phyloP scores from a whole-genome alignment of 495 filamentous ascomycete species.

The Aspergillus funiculosus region DNA sequence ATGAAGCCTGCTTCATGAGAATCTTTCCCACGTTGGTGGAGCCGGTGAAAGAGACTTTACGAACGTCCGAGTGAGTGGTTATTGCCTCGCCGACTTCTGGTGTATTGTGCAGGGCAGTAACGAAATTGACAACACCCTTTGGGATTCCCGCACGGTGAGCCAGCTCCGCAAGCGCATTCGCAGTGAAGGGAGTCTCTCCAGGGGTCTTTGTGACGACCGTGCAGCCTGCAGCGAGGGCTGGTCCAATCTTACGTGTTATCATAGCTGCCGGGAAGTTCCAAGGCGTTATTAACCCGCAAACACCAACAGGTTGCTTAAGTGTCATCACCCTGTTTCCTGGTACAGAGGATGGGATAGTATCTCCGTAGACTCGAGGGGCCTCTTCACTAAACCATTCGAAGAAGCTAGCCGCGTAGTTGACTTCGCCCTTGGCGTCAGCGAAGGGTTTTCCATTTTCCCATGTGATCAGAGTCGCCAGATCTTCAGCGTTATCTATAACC shows the following conservation, averaged over 20 bases:
- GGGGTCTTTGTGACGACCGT: constrained; percentile 83
- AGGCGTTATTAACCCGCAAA: constrained; percentile 91
- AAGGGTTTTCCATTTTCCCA: constrained; percentile 74
- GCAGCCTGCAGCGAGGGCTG: constrained; percentile 77
- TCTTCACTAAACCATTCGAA: constrained; percentile 79
- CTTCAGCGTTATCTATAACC: constrained; percentile 80
- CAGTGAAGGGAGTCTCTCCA: constrained; percentile 79
- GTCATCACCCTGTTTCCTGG: constrained; percentile 72
- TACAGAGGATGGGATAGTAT: constrained; percentile 66
- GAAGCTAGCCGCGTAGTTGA: constrained; percentile 65
- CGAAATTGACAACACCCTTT: constrained; percentile 75
- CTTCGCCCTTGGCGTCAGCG: constrained; percentile 65
- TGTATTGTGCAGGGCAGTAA: constrained; percentile 68
- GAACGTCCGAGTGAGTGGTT: constrained; percentile 62
- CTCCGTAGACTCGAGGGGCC: constrained; percentile 63
- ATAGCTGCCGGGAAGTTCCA: constrained; percentile 96
- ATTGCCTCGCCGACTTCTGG: constrained; percentile 65
- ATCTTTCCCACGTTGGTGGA: constrained; percentile 82
- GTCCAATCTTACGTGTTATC: constrained; percentile 84
- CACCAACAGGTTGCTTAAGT: constrained; percentile 81
- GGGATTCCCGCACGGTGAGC: constrained; percentile 79
- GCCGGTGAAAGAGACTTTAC: constrained; percentile 88
- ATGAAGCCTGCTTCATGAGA: constrained; percentile 75
- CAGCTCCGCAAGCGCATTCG: constrained; percentile 76
- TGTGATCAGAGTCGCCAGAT: constrained; percentile 85